Percentiles rank a stretch among this genome's conserved stretches.
These are phyloP conservation scores for Straminergon stramineum DNA, from an alignment of 225 moss, liverwort and hornwort species.

Conservation along the genomic window DNA sequence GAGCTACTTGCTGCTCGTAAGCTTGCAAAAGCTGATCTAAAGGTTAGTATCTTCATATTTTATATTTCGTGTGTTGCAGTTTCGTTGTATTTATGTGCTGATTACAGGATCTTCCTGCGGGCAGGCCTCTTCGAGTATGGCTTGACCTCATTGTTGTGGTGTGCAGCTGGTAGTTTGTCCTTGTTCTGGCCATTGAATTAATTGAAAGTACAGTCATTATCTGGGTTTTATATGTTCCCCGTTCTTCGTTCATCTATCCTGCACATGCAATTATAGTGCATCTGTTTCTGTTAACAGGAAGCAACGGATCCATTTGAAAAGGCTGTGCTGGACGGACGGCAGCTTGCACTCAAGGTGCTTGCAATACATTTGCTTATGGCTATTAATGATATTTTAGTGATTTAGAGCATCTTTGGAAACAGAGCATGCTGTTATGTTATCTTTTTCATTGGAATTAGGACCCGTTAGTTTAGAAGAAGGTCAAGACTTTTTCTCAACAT, in stretches of 20 bases:
- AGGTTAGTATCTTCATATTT: slow-evolving; percentile 30
- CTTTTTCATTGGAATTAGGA: not conserved
- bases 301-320: slow-evolving; percentile 96
- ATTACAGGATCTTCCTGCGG: not conserved
- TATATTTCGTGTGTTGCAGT: not conserved
- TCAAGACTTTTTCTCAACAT: not conserved
- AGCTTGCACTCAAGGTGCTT: slow-evolving; percentile 91
- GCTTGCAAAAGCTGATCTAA: slow-evolving; percentile 84
- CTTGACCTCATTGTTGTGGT: not conserved
- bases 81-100: not conserved
- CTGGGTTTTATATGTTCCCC: not conserved
- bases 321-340: slow-evolving; percentile 97
- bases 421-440: not conserved
- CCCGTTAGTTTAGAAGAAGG: not conserved
- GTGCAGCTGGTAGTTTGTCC: not conserved
- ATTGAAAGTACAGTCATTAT: not conserved
- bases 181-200: not conserved
- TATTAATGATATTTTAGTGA: not conserved
- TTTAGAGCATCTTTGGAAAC: not conserved
- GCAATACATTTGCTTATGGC: not conserved
- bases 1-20: slow-evolving; percentile 94
- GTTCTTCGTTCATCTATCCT: not conserved
- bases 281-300: slow-evolving; percentile 42
- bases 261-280: not conserved
- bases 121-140: not conserved